Conservation (phyloP, 1,284 basidiomycete species). For the Anthracocystis panici-leucophaei region DNA sequence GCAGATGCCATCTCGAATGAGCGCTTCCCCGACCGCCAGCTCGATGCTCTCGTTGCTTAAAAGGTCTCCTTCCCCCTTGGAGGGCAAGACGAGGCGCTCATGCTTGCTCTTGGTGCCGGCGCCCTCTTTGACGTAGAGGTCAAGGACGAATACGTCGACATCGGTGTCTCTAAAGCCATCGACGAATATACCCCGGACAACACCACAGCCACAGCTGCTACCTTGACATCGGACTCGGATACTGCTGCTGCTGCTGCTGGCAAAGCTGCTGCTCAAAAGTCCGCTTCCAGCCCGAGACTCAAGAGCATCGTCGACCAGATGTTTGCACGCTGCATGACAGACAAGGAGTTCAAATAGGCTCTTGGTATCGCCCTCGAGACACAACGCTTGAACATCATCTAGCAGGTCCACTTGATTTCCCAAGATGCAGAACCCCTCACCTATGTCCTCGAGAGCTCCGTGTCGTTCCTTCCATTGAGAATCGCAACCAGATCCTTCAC, state of each 20-base stretch:
- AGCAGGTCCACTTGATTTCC: constrained; percentile 61
- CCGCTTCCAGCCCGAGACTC: constrained; percentile 49
- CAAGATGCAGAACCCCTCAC: constrained; percentile 63
- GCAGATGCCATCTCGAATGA: constrained; percentile 66
- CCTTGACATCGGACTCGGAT: constrained; percentile 4
- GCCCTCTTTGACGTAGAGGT: constrained; percentile 66
- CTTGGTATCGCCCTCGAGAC: constrained; percentile 68
- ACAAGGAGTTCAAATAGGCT: constrained; percentile 65
- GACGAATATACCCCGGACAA: constrained; percentile 64
- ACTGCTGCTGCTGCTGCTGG: constrained; percentile 15
- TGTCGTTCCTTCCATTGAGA: constrained; percentile 58
- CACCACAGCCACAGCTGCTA: constrained; percentile 17
- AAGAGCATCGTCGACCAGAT: constrained; percentile 67
- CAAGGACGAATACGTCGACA: constrained; percentile 68
- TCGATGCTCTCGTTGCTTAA: constrained; percentile 68
- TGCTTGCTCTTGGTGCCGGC: constrained; percentile 67
- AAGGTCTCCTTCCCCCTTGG: constrained; percentile 69
- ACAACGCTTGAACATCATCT: constrained; percentile 64
- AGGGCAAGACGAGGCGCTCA: constrained; percentile 67
- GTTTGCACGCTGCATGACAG: constrained; percentile 65
- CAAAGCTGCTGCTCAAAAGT: constrained; percentile 19
- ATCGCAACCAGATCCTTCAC: constrained; percentile 63
- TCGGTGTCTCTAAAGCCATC: constrained; percentile 69
- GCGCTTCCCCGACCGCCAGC: constrained; percentile 63
- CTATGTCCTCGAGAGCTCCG: constrained; percentile 67